Percentiles rank a stretch among this genome's conserved stretches.
Conservation (phyloP, 805 yeast species). For the Nakazawaea populi region DNA sequence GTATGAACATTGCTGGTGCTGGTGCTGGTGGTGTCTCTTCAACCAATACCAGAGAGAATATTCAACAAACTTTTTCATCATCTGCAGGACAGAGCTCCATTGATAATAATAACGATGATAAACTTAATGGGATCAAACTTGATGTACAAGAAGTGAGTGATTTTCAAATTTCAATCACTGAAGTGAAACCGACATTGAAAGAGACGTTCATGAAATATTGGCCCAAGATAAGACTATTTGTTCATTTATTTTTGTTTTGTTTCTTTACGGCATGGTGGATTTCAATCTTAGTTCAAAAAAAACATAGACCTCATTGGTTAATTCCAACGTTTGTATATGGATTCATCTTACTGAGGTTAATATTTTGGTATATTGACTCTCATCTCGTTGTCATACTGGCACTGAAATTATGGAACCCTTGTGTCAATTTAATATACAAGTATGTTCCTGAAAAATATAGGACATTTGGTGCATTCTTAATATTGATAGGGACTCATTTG, state of each 20-base stretch:
- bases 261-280: conserved; percentile 36
- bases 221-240: conserved; percentile 1
- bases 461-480: conserved; percentile 38
- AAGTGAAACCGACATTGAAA: background rate
- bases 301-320: conserved; percentile 39
- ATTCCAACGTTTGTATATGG: conserved; percentile 39
- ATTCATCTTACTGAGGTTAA: conserved; percentile 34
- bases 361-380: conserved; percentile 33
- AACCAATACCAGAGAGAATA: background rate
- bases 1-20: conserved; percentile 1
- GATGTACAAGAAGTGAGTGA: conserved; percentile 3
- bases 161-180: background rate
- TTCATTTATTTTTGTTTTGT: conserved; percentile 18
- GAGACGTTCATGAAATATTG: background rate
- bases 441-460: conserved; percentile 34
- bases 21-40: background rate
- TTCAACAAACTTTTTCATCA: background rate
- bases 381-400: conserved; percentile 17
- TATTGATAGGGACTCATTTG: conserved; percentile 39
- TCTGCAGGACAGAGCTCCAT: background rate
- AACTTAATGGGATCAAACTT: background rate
- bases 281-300: conserved; percentile 34
- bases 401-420: conserved; percentile 23
- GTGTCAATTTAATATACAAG: conserved; percentile 28
- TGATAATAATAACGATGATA: too few species aligned